Evolutionary conservation across 352 stramenopile genomes (phyloP).

Genomic region (Hyphochytrium catenoides): DNA sequence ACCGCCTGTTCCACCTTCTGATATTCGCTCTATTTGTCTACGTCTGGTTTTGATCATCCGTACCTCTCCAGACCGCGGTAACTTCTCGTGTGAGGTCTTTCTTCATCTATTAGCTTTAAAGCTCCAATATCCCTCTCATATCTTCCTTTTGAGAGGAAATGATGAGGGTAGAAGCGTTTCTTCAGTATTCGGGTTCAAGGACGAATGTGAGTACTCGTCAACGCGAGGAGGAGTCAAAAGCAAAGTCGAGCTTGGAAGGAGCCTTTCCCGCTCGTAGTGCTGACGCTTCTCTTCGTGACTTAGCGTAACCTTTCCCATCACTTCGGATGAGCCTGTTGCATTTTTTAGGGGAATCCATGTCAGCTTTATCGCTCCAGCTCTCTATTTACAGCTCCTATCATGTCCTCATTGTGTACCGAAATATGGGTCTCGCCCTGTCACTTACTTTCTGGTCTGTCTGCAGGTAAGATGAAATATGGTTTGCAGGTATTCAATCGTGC

Average conservation of each 20-base stretch:
- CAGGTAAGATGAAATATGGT: conserved; percentile 56
- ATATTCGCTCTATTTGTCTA: neutral
- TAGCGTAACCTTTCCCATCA: too few species aligned
- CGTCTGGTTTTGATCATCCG: conserved; percentile 1
- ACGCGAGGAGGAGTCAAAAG: too few species aligned
- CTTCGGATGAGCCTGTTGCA: too few species aligned
- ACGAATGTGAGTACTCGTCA: conserved; percentile 85
- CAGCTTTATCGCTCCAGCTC: too few species aligned
- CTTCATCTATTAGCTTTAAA: conserved; percentile 90
- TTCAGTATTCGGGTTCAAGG: conserved; percentile 99
- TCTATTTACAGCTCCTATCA: too few species aligned
- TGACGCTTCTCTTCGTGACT: too few species aligned
- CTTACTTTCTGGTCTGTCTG: too few species aligned
- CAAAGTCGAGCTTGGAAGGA: too few species aligned
- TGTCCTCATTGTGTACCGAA: too few species aligned
- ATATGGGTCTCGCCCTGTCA: too few species aligned
- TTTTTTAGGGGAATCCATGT: too few species aligned
- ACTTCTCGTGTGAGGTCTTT: conserved; percentile 92
- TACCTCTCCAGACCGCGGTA: conserved; percentile 80
- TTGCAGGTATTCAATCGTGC: conserved; percentile 43
- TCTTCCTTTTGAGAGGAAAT: conserved; percentile 95
- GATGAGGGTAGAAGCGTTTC: conserved; percentile 97
- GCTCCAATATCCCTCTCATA: conserved; percentile 93
- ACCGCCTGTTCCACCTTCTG: neutral
- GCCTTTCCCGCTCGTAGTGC: too few species aligned